Base-by-base conservation (phyloP, 305 asterid species). In the Fraxinus platypoda region DNA sequence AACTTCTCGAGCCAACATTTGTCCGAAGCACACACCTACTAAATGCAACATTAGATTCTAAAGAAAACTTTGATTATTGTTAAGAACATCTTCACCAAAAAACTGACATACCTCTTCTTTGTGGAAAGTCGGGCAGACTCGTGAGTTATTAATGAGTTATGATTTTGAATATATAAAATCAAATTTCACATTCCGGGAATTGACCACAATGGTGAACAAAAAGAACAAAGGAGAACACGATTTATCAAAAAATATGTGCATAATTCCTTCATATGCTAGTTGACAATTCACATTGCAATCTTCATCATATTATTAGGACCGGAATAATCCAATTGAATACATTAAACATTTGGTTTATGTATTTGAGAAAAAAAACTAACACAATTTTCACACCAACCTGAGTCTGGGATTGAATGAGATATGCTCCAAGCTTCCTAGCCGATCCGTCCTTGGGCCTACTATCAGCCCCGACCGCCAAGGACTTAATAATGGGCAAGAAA, bases 401-500 rank as follows among this genome's bases (percentile, higher is more conserved):
- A 75, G 89, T 88, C 82, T 94, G 98, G 21, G 92, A 87, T 59
- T 95, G 99, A 77, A 93, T 74, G 25, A 95, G 88, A 87, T 31
- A 95, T 3, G 98, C 97, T 17, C 98, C 99, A 78, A 95, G 87
- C 80, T 80, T 95, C 86, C 89, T 89, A 0, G 97, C 79, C 21
- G 99, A 88, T 0, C 86, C 82, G 49, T 93, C 92, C 6, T 90
- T 89, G 1, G 99, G 99, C 74, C 71, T 85, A 77, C 98, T 94
- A 3, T 90, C 94, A 37, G 83, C 89, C 2, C 86, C 88, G 64
- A 81, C 41, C 0, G 99, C 94, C 83, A 95, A 78, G 0, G 98
- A 94, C 83, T 89, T 91, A 26, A 95, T 95, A 73, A 95, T 92
- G 8, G 99, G 99, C 90, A 95, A 62, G 73, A 95, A 95, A 2